Conservation (phyloP, 306 rosid genomes). For the Corylus avellana region DNA sequence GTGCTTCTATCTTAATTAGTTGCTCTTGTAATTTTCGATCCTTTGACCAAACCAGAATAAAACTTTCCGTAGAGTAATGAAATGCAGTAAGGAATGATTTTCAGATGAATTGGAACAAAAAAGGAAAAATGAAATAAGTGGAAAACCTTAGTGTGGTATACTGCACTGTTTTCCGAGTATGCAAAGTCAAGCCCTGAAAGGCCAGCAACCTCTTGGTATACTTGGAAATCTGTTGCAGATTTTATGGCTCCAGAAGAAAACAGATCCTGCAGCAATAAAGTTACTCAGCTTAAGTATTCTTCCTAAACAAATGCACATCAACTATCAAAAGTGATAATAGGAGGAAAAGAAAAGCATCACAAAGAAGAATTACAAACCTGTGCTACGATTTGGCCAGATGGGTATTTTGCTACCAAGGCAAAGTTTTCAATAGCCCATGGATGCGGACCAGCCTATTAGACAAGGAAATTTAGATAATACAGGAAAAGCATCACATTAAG, state of each 20-base stretch:
- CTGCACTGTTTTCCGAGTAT: slow-evolving; percentile 74
- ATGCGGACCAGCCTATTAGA: slow-evolving; percentile 85
- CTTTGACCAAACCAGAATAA: slow-evolving; percentile 1
- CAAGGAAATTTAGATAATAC: slow-evolving; percentile 22
- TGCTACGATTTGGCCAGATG: slow-evolving; percentile 70
- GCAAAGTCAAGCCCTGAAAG: slow-evolving; percentile 98
- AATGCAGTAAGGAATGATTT: slow-evolving; percentile 14
- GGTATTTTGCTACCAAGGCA: slow-evolving; percentile 83
- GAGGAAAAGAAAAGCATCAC: not conserved
- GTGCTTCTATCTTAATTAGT: not conserved
- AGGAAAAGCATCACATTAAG: not conserved
- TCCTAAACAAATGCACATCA: slow-evolving; percentile 17
- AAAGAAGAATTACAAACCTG: slow-evolving; percentile 57
- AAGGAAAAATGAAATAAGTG: slow-evolving; percentile 25
- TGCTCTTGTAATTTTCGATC: slow-evolving; percentile 8
- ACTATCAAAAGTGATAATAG: slow-evolving; percentile 7
- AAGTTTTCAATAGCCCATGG: slow-evolving; percentile 90
- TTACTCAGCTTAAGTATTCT: slow-evolving; percentile 21
- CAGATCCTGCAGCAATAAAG: slow-evolving; percentile 64
- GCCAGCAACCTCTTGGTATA: slow-evolving; percentile 85
- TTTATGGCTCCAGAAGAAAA: slow-evolving; percentile 89
- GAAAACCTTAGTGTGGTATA: slow-evolving; percentile 93
- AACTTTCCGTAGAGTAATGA: slow-evolving; percentile 23
- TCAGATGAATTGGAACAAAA: slow-evolving; percentile 19
- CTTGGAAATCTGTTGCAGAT: slow-evolving; percentile 93